phyloP scores from a whole-genome alignment of 106 monocot species.

The Acorus calamus region DNA sequence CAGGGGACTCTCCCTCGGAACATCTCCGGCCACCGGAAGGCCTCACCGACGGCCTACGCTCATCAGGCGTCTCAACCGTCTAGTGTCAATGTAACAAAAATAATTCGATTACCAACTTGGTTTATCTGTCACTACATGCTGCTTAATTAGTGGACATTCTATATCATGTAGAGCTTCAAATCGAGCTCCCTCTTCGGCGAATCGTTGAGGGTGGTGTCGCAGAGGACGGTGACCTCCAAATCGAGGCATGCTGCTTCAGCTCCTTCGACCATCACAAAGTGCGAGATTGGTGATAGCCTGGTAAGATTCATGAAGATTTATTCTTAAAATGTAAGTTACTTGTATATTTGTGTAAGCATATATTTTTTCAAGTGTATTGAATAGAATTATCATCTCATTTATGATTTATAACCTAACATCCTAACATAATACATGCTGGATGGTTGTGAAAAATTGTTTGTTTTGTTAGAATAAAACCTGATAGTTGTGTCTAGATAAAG shows the following conservation, averaged over 20 bases:
- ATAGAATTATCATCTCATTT: too few relatives aligned
- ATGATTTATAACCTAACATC: too few relatives aligned
- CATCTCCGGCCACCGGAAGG: slow-evolving; percentile 11
- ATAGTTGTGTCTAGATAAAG: too few relatives aligned
- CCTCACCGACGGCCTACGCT: slow-evolving; percentile 14
- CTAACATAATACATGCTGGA: too few relatives aligned
- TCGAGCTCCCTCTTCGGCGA: slow-evolving; percentile 62
- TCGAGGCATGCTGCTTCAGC: not conserved
- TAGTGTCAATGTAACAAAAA: slow-evolving; percentile 6
- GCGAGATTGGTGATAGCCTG: slow-evolving; percentile 75
- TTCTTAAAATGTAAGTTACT: too few relatives aligned
- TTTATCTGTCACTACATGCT: too few relatives aligned
- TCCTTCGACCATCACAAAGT: slow-evolving; percentile 48
- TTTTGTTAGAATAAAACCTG: too few relatives aligned
- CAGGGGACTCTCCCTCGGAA: slow-evolving; percentile 26
- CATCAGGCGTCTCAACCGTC: slow-evolving; percentile 14
- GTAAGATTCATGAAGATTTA: slow-evolving; percentile 8
- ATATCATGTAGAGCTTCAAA: slow-evolving; percentile 22
- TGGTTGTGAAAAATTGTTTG: too few relatives aligned
- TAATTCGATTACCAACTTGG: not conserved
- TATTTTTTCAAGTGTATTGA: too few relatives aligned
- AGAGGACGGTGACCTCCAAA: slow-evolving; percentile 2
- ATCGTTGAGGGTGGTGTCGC: slow-evolving; percentile 28
- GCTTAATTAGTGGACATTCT: not conserved
- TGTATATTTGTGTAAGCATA: too few relatives aligned